phyloP scores from a whole-genome alignment of 768 basidiomycete genomes.

The Clitopilus passeckerianus region DNA sequence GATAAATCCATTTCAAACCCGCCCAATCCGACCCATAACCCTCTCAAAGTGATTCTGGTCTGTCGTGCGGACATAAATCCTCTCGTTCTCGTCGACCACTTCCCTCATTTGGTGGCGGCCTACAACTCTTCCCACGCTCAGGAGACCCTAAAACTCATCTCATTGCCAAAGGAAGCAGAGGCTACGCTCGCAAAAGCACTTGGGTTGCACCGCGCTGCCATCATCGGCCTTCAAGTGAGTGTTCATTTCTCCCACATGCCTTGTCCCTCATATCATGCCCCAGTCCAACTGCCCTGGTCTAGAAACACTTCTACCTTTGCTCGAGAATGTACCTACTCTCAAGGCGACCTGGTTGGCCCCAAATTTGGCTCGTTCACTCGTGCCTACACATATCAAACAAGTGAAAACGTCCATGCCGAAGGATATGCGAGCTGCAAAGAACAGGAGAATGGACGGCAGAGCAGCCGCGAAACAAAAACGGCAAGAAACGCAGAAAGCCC shows the following conservation, averaged over 20 bases:
- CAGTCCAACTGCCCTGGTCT: conserved; percentile 39
- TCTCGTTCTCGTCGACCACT: conserved; percentile 62
- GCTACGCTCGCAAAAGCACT: conserved; percentile 48
- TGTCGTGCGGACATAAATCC: conserved; percentile 78
- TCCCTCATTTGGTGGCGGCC: conserved; percentile 73
- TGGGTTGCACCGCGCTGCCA: conserved; percentile 64
- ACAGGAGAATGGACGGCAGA: conserved; percentile 43
- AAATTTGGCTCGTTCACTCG: conserved; percentile 24
- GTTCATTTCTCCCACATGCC: conserved; percentile 4
- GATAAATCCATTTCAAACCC: conserved; percentile 6
- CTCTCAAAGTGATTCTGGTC: conserved; percentile 50
- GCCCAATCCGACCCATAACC: conserved; percentile 12
- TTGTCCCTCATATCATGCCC: conserved; percentile 9
- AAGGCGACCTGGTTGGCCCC: conserved; percentile 61
- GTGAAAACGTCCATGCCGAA: conserved; percentile 72
- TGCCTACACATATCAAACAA: conserved; percentile 81
- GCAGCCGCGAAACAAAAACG: background rate
- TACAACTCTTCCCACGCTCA: conserved; percentile 50
- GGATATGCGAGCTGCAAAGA: conserved; percentile 72
- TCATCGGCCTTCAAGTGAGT: conserved; percentile 65
- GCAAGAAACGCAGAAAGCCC: background rate
- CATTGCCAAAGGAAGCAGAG: conserved; percentile 69
- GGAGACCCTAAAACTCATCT: conserved; percentile 48
- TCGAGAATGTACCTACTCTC: conserved; percentile 49
- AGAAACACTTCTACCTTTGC: conserved; percentile 25